A percentile compares a stretch with the other conserved stretches of the same genome.
phyloP scores from a whole-genome alignment of 805 yeast species.

The Myxozyma neglecta region DNA sequence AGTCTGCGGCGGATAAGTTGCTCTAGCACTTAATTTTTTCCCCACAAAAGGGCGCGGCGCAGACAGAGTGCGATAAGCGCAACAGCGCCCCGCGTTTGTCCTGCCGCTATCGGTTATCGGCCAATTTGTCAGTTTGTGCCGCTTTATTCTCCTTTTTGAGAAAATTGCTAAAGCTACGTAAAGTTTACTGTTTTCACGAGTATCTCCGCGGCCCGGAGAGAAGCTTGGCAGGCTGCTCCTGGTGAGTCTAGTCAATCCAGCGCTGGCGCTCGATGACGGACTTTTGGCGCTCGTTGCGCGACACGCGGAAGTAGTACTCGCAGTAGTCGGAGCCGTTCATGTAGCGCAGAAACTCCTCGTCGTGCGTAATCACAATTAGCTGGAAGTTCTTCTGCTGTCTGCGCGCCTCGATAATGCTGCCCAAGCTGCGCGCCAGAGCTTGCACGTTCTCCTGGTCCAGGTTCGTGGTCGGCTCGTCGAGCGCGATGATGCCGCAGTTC shows the following conservation, averaged over 20 bases:
- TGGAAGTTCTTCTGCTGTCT: conserved; percentile 84
- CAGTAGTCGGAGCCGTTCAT: conserved; percentile 85
- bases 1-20: no score
- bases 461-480: conserved; percentile 98
- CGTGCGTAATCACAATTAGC: conserved; percentile 93
- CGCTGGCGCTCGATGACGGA: conserved; percentile 63
- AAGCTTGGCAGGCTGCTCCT: no score
- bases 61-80: no score
- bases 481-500: conserved; percentile 91
- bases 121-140: no score
- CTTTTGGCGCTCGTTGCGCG: conserved; percentile 76
- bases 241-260: not conserved
- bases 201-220: not conserved
- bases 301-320: conserved; percentile 80
- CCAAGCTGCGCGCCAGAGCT: conserved; percentile 77
- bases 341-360: conserved; percentile 80
- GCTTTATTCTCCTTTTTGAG: not conserved
- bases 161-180: not conserved
- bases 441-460: conserved; percentile 86
- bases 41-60: no score
- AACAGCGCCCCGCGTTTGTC: no score
- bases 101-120: no score
- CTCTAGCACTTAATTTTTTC: no score
- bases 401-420: conserved; percentile 71
- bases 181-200: not conserved